Percentiles rank a stretch among this genome's conserved stretches.
phyloP scores from a whole-genome alignment of 2,329 filamentous ascomycete genomes.

The Penicillium sp. region DNA sequence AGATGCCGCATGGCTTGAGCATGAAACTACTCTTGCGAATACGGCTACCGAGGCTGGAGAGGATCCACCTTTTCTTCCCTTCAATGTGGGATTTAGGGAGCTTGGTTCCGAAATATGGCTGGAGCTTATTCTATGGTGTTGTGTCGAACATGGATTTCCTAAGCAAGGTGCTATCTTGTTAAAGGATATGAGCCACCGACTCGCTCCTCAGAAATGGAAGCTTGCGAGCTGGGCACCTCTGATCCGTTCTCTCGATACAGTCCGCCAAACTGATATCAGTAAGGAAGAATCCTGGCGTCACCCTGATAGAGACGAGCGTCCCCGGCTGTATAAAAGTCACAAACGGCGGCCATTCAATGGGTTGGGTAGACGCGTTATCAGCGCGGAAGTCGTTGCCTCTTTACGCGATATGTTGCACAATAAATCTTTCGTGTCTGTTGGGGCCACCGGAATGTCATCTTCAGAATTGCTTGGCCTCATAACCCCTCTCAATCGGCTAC shows the following conservation, averaged over 20 bases:
- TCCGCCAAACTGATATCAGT: conserved; percentile 42
- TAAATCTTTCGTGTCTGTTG: conserved; percentile 46
- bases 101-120: conserved; percentile 55
- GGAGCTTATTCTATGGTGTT: conserved; percentile 56
- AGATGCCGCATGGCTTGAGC: conserved; percentile 50
- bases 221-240: conserved; percentile 46
- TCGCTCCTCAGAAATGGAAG: conserved; percentile 40
- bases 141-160: conserved; percentile 51
- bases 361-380: conserved; percentile 56
- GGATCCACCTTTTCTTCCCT: conserved; percentile 42
- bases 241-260: conserved; percentile 28
- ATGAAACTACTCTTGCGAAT: conserved; percentile 43
- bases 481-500: conserved; percentile 25
- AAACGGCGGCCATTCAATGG: conserved; percentile 40
- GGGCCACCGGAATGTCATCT: conserved; percentile 35
- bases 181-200: conserved; percentile 34
- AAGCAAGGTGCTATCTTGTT: conserved; percentile 47
- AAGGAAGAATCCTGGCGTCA: conserved; percentile 41
- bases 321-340: conserved; percentile 19
- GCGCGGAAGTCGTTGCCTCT: conserved; percentile 61
- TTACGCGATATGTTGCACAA: conserved; percentile 59
- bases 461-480: conserved; percentile 33
- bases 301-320: conserved; percentile 25
- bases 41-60: conserved; percentile 43
- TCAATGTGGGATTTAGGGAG: conserved; percentile 47